Conservation (phyloP, 164 flowering plant genomes). For the Berberis vulgaris region DNA sequence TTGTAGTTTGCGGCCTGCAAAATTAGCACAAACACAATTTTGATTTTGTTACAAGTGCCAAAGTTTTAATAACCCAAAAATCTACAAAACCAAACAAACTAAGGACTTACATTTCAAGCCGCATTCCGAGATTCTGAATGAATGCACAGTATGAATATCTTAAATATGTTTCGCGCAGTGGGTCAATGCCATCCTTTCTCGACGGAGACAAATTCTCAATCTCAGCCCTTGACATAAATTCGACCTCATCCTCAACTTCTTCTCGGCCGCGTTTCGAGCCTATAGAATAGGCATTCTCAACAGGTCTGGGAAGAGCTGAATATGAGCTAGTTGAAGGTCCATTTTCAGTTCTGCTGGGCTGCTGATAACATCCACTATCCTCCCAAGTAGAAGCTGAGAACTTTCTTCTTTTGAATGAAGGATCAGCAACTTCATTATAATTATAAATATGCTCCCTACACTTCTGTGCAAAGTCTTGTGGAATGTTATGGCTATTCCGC, state of each 20-base stretch:
- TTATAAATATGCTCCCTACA: constrained; percentile 18
- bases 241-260: constrained; percentile 47
- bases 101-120: constrained; percentile 71
- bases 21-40: neutral
- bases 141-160: constrained; percentile 90
- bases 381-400: constrained; percentile 39
- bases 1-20: constrained; percentile 93
- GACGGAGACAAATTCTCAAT: constrained; percentile 89
- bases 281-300: constrained; percentile 16
- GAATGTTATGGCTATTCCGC: neutral
- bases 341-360: constrained; percentile 12
- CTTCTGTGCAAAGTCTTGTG: constrained; percentile 13
- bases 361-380: constrained; percentile 28
- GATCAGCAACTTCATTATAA: constrained; percentile 19
- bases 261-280: constrained; percentile 50
- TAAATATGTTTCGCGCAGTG: constrained; percentile 58
- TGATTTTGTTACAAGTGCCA: too few species aligned
- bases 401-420: constrained; percentile 55
- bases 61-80: neutral
- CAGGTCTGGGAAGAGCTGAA: constrained; percentile 20
- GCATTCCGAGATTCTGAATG: constrained; percentile 79
- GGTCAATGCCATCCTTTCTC: constrained; percentile 93
- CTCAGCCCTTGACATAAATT: constrained; percentile 77
- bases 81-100: constrained; percentile 1
- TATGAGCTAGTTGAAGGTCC: constrained; percentile 22